Base-by-base conservation (phyloP, 1,284 basidiomycete genomes). In the Cyathus olla region DNA sequence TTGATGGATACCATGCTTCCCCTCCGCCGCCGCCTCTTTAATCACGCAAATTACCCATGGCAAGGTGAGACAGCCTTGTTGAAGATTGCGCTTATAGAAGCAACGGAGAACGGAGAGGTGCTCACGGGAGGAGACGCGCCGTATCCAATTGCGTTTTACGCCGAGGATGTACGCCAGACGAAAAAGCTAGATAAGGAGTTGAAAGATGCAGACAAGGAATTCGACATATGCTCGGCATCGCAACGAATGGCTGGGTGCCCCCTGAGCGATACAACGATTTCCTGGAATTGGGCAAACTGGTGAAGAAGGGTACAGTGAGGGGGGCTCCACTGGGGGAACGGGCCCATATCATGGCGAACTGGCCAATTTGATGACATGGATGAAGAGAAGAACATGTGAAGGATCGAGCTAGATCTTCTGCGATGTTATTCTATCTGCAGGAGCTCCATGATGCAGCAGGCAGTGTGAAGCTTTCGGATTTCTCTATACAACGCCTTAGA, bases 111-210 rank as follows among this genome's bases (percentile, higher is more conserved):
- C 8, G 15, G 72, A 57, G 63, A 75, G 78, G 73, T 74, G 61
- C 66, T 85, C 83, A 83, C 72, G 64, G 68, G 76, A 62, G 75
- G 35, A 71, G 76, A 68, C 42, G 62, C 61, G 56, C 75, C 80
- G 71, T 85, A 84, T 74, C 85, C 84, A 4, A 62, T 86, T 74
- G 75, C 22, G 73, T 86, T 86, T 70, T 80, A 81, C 57, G 67
- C 75, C 35, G 76, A 84, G 40, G 83, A 86, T 67, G 46, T 83
- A 68, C 65, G 66, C 68, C 59, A 78, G 77, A 82, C 79, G 72
- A 77, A 37, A 77, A 42, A 42, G 39, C 19, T 42, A 19, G 39
- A 19, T 13, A 17, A 10, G 19, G 39, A n/a, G 19, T 17, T 11
- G 39, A n/a, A 10, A 17, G 39, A 42, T 5, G 39, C 39, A 17